Evolutionary conservation across 176 grass and related monocot species (phyloP).

Genomic region (Aegilops bicornis): DNA sequence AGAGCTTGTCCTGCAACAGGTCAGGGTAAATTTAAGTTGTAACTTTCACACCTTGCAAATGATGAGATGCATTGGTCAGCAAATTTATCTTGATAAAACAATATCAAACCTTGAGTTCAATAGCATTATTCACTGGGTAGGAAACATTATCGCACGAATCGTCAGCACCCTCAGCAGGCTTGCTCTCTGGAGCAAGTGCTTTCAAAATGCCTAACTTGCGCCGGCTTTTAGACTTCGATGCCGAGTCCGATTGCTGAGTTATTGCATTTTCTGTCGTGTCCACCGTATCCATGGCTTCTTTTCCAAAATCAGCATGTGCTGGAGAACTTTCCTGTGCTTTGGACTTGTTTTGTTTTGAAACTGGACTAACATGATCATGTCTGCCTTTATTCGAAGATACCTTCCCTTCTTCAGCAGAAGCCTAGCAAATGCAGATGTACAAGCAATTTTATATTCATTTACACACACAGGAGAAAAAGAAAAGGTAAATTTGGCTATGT

Average conservation of each 20-base stretch:
- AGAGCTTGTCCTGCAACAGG: slow-evolving; percentile 65
- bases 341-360: slow-evolving; percentile 47
- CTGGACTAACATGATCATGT: slow-evolving; percentile 44
- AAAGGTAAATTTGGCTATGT: not conserved
- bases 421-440: slow-evolving; percentile 49
- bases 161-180: slow-evolving; percentile 41
- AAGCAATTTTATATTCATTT: slow-evolving; percentile 19
- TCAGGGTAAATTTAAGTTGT: slow-evolving; percentile 31
- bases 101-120: slow-evolving; percentile 66
- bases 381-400: slow-evolving; percentile 52
- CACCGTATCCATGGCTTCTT: slow-evolving; percentile 37
- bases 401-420: slow-evolving; percentile 76
- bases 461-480: not conserved
- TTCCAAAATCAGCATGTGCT: slow-evolving; percentile 52
- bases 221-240: slow-evolving; percentile 58
- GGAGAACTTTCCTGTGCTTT: slow-evolving; percentile 48
- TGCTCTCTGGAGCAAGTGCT: slow-evolving; percentile 56
- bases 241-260: slow-evolving; percentile 43
- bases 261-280: slow-evolving; percentile 40
- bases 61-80: not conserved
- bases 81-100: slow-evolving; percentile 22
- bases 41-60: slow-evolving; percentile 8
- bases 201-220: slow-evolving; percentile 74
- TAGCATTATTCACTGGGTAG: slow-evolving; percentile 41
- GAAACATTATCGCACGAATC: slow-evolving; percentile 49